phyloP scores from a whole-genome alignment of 2,329 filamentous ascomycete genomes.

The Leptographium radiaticola region DNA sequence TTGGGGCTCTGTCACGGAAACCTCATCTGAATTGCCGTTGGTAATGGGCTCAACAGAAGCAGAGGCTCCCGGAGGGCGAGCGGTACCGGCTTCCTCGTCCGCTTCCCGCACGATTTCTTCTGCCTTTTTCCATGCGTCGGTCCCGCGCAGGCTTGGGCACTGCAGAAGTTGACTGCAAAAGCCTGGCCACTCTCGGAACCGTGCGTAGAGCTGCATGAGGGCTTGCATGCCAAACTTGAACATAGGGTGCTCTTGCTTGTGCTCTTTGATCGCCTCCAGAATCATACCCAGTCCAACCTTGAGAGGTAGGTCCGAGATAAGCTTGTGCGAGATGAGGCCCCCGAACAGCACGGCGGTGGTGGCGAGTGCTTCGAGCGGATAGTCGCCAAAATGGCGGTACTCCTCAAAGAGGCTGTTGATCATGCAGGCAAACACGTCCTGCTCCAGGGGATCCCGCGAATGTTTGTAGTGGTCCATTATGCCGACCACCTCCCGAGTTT shows the following conservation, averaged over 20 bases:
- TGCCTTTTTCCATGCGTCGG: slow-evolving; percentile 71
- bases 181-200: slow-evolving; percentile 87
- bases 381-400: slow-evolving; percentile 89
- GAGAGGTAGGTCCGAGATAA: slow-evolving; percentile 79
- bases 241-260: slow-evolving; percentile 75
- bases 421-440: slow-evolving; percentile 97
- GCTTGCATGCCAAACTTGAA: slow-evolving; percentile 97
- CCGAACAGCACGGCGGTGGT: slow-evolving; percentile 95
- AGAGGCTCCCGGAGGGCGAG: slow-evolving; percentile 4
- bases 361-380: slow-evolving; percentile 88
- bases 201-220: slow-evolving; percentile 71
- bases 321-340: slow-evolving; percentile 85
- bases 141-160: slow-evolving; percentile 69
- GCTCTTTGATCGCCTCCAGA: slow-evolving; percentile 84
- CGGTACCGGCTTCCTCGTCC: slow-evolving; percentile 37
- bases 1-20: slow-evolving; percentile 37
- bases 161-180: slow-evolving; percentile 79
- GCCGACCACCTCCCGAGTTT: slow-evolving; percentile 74
- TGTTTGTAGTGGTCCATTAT: slow-evolving; percentile 78
- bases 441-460: slow-evolving; percentile 70
- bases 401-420: slow-evolving; percentile 96
- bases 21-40: slow-evolving; percentile 60
- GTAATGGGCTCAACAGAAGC: slow-evolving; percentile 36
- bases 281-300: slow-evolving; percentile 97
- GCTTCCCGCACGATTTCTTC: slow-evolving; percentile 65